Conservation (phyloP, 2,329 filamentous ascomycete species). For the Pseudonectria buxi region DNA sequence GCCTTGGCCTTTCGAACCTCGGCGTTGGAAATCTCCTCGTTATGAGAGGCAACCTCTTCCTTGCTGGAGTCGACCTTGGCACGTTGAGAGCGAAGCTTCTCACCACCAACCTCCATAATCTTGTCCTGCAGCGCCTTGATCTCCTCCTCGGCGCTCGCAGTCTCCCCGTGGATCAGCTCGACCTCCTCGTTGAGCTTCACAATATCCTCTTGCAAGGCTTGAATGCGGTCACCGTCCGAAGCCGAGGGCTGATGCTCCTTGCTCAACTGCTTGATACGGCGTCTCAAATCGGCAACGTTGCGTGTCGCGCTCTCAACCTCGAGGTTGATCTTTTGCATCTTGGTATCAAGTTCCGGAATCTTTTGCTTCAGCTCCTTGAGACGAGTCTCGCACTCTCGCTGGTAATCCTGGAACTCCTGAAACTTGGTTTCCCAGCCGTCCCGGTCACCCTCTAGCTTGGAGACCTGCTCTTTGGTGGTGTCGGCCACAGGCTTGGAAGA, state of each 20-base stretch:
- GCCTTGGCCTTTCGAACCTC: constrained; percentile 88
- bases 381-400: constrained; percentile 68
- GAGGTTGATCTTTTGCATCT: constrained; percentile 82
- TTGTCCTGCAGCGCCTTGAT: constrained; percentile 91
- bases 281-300: constrained; percentile 77
- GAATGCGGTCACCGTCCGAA: constrained; percentile 68
- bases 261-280: constrained; percentile 76
- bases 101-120: constrained; percentile 97
- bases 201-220: constrained; percentile 71
- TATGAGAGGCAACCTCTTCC: constrained; percentile 72
- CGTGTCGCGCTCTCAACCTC: constrained; percentile 82
- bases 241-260: constrained; percentile 76
- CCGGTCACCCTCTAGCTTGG: constrained; percentile 78
- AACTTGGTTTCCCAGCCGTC: constrained; percentile 80
- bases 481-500: constrained; percentile 90
- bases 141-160: constrained; percentile 82
- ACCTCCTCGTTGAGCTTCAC: constrained; percentile 69
- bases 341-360: constrained; percentile 79
- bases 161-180: constrained; percentile 73
- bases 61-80: constrained; percentile 85
- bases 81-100: constrained; percentile 83
- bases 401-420: constrained; percentile 75
- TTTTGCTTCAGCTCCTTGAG: constrained; percentile 67
- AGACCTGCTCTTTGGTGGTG: constrained; percentile 79
- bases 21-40: constrained; percentile 75